A percentile compares a stretch with the other conserved stretches of the same genome.
phyloP scores from a whole-genome alignment of 2,329 filamentous ascomycete species.

The Aspergillus texensis region DNA sequence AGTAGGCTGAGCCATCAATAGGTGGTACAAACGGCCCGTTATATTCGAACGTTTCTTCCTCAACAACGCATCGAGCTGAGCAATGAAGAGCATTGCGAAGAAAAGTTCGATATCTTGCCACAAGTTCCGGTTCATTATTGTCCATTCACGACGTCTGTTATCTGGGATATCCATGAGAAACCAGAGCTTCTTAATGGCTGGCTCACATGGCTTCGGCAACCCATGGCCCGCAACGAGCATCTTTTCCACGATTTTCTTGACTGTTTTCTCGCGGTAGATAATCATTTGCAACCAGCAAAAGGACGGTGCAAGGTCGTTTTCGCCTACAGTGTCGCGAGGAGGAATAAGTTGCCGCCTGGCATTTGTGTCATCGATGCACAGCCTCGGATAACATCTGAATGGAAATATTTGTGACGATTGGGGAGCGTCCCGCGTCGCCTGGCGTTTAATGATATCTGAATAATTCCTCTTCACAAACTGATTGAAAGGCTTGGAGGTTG shows the following conservation, averaged over 20 bases:
- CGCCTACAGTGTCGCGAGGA: background rate
- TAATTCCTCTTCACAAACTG: constrained; percentile 61
- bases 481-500: constrained; percentile 66
- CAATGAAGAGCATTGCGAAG: constrained; percentile 64
- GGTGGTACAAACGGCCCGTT: constrained; percentile 54
- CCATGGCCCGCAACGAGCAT: constrained; percentile 62
- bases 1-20: constrained; percentile 63
- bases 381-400: constrained; percentile 60
- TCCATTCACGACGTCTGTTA: constrained; percentile 55
- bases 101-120: constrained; percentile 66
- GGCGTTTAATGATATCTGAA: constrained; percentile 60
- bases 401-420: constrained; percentile 61
- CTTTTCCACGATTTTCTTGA: constrained; percentile 64
- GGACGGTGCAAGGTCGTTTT: constrained; percentile 55
- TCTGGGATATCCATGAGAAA: constrained; percentile 69
- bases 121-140: constrained; percentile 56
- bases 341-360: constrained; percentile 52
- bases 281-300: constrained; percentile 72
- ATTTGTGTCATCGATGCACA: constrained; percentile 49
- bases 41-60: constrained; percentile 60
- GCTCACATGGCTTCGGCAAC: constrained; percentile 52
- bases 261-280: constrained; percentile 57
- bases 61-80: constrained; percentile 73
- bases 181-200: constrained; percentile 69
- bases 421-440: constrained; percentile 58